Percentiles rank a stretch among this genome's conserved stretches.
Evolutionary conservation across 768 basidiomycete species (phyloP).

Genomic region (Boletus rex-veris): DNA sequence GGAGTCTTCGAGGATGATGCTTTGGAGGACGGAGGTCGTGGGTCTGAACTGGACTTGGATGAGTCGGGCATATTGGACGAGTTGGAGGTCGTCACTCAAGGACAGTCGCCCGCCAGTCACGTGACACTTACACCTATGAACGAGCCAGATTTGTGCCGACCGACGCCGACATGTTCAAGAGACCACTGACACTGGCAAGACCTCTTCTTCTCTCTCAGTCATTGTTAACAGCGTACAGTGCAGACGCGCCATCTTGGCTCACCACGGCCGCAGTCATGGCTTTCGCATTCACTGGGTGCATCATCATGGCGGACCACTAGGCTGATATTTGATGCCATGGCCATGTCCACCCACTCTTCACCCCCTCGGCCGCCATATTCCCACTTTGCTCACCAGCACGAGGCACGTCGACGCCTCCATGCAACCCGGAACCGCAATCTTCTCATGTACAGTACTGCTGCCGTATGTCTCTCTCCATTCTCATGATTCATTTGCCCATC

Average conservation of each 20-base stretch:
- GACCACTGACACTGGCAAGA: too few relatives aligned
- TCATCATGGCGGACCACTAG: neutral
- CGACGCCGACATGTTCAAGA: slow-evolving; percentile 1
- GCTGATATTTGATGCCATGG: slow-evolving; percentile 1
- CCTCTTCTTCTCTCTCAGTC: too few relatives aligned
- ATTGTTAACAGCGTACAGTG: neutral
- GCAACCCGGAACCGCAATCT: slow-evolving; percentile 66
- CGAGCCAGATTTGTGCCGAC: neutral
- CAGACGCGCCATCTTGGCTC: neutral
- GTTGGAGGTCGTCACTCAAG: neutral
- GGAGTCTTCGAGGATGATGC: slow-evolving; percentile 5
- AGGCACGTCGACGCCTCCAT: slow-evolving; percentile 41
- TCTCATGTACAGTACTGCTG: slow-evolving; percentile 81
- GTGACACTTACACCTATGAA: slow-evolving; percentile 2
- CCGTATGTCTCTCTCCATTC: slow-evolving; percentile 44
- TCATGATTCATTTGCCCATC: slow-evolving; percentile 1
- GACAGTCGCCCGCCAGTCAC: slow-evolving; percentile 6
- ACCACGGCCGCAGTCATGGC: neutral
- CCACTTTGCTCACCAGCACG: slow-evolving; percentile 20
- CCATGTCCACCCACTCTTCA: slow-evolving; percentile 12
- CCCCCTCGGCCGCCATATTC: neutral
- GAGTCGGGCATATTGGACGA: slow-evolving; percentile 25
- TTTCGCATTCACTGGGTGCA: neutral
- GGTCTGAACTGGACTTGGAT: slow-evolving; percentile 14
- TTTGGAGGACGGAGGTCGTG: slow-evolving; percentile 5